Base-by-base conservation (phyloP, 2,329 filamentous ascomycete species). In the Furcasterigmium furcatum region DNA sequence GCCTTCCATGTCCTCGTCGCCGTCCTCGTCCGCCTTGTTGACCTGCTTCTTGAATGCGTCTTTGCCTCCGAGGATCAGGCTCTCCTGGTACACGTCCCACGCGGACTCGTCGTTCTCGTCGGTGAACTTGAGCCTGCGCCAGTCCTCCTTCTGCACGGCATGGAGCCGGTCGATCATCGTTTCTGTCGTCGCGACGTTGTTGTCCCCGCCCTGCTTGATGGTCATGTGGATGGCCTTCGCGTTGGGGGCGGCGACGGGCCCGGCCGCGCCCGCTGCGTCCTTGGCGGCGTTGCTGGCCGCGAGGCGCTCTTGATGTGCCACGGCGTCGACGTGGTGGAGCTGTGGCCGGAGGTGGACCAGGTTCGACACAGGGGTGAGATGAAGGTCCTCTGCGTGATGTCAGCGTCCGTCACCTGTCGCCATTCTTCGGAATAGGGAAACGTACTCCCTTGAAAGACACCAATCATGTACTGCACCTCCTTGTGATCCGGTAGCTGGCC, bases 271-370 rank as follows among this genome's bases (percentile, higher is more conserved):
- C 1, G 61, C 56, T 56, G 67, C 50, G 9, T 54, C 53, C 18
- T 61, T 53, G 20, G 66, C 64, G 45, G 64, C 58, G 41, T 66
- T 64, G 12, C 63, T 59, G 13, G 66, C 60, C n/a, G 57, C 55
- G 35, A 74, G 72, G 36, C 79, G 79, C 29, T 87, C 82, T 46
- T 88, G 77, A 57, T 96, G 90, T 39, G 85, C 76, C 38, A 83
- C 69, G 4, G 94, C 92, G 67, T 97, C 94, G 55, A 97, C 77
- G 68, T 97, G 91, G 67, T 96, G 90, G 50, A 95, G 87, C 59
- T 96, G 89, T 0, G 94, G 91, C 4, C 91, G 87, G 59, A 99
- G 82, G 61, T 95, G 89, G 35, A 95, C 87, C 38, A 96, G 81
- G 3, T 88, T 86, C 34, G 85, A 83, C 38, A 95, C 80, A 20